phyloP scores from a whole-genome alignment of 257 asterid species.

The Scutellaria minor region DNA sequence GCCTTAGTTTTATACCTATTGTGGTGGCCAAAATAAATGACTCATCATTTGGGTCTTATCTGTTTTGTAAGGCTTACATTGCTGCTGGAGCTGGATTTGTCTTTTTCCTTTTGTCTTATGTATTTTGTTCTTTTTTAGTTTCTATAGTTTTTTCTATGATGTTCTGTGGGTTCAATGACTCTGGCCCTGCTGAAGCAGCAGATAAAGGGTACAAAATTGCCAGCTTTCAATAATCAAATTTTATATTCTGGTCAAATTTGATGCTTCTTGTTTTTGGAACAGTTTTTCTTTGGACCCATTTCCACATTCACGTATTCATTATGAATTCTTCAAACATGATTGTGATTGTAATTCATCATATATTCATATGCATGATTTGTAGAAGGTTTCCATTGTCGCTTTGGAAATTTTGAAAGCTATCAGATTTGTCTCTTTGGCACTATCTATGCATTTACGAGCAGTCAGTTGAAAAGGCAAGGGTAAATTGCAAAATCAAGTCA shows the following conservation, averaged over 20 bases:
- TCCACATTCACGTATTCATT: too few relatives aligned
- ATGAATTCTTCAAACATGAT: too few relatives aligned
- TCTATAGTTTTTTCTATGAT: neutral
- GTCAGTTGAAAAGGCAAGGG: too few relatives aligned
- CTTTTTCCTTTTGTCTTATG: constrained; percentile 1
- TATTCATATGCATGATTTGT: too few relatives aligned
- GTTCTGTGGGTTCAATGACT: neutral
- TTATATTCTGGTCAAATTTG: neutral
- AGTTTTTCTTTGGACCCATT: neutral
- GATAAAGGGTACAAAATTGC: neutral
- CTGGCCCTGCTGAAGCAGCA: neutral
- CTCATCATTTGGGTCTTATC: neutral
- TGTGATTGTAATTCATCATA: too few relatives aligned
- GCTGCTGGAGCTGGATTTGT: neutral
- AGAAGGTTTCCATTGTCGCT: too few relatives aligned
- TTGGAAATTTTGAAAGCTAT: too few relatives aligned
- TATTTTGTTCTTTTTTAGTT: neutral
- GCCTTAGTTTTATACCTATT: constrained; percentile 22
- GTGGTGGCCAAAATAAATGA: neutral
- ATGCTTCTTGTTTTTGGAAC: constrained; percentile 5
- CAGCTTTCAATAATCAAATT: neutral
- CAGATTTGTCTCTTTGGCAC: too few relatives aligned
- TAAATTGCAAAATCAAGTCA: too few relatives aligned
- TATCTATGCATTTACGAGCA: too few relatives aligned
- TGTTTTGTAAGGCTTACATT: too few relatives aligned